Evolutionary conservation across 2,329 filamentous ascomycete genomes (phyloP).

Genomic region (Ascochyta rabiei): DNA sequence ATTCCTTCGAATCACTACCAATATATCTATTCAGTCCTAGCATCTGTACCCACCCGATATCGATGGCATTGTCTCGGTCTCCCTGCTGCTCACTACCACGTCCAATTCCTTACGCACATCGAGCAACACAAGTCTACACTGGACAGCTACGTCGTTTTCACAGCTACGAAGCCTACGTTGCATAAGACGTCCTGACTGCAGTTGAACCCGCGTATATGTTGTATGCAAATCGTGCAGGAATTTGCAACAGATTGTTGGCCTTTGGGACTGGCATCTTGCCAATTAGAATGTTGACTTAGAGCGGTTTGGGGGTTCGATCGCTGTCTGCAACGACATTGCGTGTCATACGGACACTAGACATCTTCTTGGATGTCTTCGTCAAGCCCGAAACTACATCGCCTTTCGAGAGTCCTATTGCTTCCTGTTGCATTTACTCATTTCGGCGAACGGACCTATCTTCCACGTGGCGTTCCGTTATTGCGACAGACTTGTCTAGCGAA

Average conservation of each 20-base stretch:
- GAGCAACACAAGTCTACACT: not conserved
- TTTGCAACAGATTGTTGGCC: not conserved
- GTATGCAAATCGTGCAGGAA: no score
- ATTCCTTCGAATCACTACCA: slow-evolving; percentile 29
- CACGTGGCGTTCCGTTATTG: not conserved
- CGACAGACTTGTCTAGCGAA: no score
- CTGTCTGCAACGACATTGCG: not conserved
- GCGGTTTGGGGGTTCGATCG: not conserved
- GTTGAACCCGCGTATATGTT: no score
- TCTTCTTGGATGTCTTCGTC: not conserved
- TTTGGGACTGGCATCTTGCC: not conserved
- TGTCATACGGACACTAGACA: not conserved
- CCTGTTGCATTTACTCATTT: not conserved
- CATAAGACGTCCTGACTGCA: no score
- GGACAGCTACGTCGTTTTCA: not conserved
- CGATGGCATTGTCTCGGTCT: slow-evolving; percentile 3
- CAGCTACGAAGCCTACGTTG: no score
- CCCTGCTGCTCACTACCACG: slow-evolving; percentile 8
- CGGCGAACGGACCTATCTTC: not conserved
- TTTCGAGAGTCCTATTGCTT: not conserved
- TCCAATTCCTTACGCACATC: not conserved
- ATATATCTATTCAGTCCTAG: slow-evolving; percentile 34
- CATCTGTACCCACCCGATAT: slow-evolving; percentile 12
- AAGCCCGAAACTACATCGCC: not conserved
- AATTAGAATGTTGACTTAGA: not conserved